These are phyloP conservation scores for Mycena indigotica DNA, from an alignment of 768 basidiomycete species.

Conservation along the genomic window DNA sequence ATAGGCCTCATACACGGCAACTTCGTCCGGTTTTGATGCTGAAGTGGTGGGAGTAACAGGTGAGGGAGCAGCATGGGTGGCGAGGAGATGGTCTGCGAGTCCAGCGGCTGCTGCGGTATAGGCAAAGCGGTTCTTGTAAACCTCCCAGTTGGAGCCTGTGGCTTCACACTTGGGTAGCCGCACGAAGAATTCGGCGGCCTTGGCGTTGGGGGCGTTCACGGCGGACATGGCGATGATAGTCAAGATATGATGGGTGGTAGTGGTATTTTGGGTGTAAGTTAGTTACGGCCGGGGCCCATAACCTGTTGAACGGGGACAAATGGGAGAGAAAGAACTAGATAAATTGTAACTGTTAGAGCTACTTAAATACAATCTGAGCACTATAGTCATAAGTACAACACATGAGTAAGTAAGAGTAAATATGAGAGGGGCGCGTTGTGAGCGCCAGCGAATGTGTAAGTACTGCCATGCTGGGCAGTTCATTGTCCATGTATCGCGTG, in stretches of 20 bases:
- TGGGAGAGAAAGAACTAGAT: constrained; percentile 13
- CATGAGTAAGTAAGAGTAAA: too few species aligned
- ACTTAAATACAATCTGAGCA: too few species aligned
- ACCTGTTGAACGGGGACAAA: constrained; percentile 6
- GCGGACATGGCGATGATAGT: constrained; percentile 4
- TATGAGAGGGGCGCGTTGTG: too few species aligned
- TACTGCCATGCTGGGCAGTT: too few species aligned
- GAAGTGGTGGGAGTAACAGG: background rate
- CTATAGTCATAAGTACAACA: too few species aligned
- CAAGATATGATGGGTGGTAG: background rate
- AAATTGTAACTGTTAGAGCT: too few species aligned
- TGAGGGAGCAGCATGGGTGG: background rate
- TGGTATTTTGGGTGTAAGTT: constrained; percentile 4
- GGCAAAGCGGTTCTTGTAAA: constrained; percentile 17
- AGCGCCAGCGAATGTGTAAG: too few species aligned
- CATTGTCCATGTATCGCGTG: too few species aligned
- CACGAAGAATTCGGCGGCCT: constrained; percentile 4
- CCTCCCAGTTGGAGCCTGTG: constrained; percentile 24
- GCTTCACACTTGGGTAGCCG: constrained; percentile 22
- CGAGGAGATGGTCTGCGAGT: background rate
- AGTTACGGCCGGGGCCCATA: constrained; percentile 17
- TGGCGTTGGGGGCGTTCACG: background rate
- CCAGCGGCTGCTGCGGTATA: constrained; percentile 18
- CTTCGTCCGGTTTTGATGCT: background rate
- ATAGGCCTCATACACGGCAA: constrained; percentile 2